A percentile compares a stretch with the other conserved stretches of the same genome.
These are phyloP conservation scores for Geranium brycei DNA, from an alignment of 345 rosid species.

Conservation along the genomic window DNA sequence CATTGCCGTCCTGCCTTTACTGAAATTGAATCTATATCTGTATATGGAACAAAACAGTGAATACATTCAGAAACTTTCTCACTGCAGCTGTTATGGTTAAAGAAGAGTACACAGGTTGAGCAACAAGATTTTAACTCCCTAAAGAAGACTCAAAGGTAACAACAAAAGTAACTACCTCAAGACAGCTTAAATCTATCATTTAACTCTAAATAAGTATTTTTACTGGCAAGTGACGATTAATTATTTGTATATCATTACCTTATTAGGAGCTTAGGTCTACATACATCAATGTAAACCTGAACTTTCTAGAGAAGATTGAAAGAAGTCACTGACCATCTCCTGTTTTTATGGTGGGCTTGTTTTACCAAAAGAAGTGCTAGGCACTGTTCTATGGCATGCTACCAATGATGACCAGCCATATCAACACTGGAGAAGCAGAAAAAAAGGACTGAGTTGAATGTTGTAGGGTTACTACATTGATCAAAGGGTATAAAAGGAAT, in stretches of 20 bases:
- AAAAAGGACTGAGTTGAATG: background rate
- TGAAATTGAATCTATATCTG: background rate
- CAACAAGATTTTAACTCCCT: background rate
- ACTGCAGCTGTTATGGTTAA: background rate
- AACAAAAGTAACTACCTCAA: background rate
- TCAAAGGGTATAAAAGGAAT: slow-evolving; percentile 7
- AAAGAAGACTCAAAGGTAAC: background rate
- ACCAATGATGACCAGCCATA: background rate
- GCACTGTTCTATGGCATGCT: background rate
- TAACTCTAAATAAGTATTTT: too few species aligned
- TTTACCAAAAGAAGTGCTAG: background rate
- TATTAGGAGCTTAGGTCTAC: too few species aligned
- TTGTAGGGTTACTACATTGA: background rate
- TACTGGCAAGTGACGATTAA: background rate
- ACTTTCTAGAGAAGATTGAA: background rate
- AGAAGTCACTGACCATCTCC: background rate
- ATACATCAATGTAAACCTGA: background rate
- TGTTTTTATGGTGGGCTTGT: background rate
- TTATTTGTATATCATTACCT: background rate
- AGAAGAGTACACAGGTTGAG: background rate
- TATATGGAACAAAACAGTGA: background rate
- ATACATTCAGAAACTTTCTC: background rate
- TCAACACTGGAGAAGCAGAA: background rate
- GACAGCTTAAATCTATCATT: too few species aligned
- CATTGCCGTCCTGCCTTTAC: background rate